phyloP scores from a whole-genome alignment of 495 filamentous ascomycete genomes.

The Darksidea phi region DNA sequence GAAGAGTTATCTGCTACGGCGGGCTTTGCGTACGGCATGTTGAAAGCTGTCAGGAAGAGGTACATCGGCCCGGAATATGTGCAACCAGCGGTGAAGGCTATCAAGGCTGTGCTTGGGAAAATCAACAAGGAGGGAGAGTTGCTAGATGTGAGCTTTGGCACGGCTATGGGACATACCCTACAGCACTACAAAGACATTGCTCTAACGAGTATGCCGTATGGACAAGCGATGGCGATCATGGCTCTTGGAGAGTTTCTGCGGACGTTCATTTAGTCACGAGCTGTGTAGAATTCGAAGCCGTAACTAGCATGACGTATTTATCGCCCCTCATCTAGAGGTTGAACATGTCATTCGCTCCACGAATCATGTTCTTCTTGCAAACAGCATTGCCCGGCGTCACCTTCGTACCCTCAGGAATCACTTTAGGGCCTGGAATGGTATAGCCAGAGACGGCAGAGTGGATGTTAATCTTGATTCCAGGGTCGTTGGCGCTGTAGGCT shows the following conservation, averaged over 20 bases:
- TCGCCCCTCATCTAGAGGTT: background rate
- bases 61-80: conserved; percentile 57
- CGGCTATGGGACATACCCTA: conserved; percentile 64
- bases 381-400: conserved; percentile 6
- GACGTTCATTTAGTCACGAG: conserved; percentile 42
- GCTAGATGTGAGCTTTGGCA: conserved; percentile 69
- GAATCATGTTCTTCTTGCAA: conserved; percentile 21
- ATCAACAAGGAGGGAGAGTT: conserved; percentile 63
- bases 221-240: conserved; percentile 76
- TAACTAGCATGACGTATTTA: background rate
- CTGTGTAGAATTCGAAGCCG: no score
- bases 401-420: conserved; percentile 17
- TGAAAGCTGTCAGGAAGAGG: conserved; percentile 66
- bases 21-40: conserved; percentile 71
- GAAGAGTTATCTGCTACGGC: conserved; percentile 70
- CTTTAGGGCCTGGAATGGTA: conserved; percentile 44
- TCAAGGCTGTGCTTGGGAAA: conserved; percentile 58
- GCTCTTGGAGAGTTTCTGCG: conserved; percentile 65
- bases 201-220: conserved; percentile 72
- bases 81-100: conserved; percentile 57
- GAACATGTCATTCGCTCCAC: conserved; percentile 13
- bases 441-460: conserved; percentile 46
- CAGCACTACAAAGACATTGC: conserved; percentile 70
- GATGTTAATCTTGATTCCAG: conserved; percentile 51
- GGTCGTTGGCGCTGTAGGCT: conserved; percentile 50